These are phyloP conservation scores for Ophiostoma novo-ulmi DNA, from an alignment of 2,329 filamentous ascomycete genomes.

Conservation along the genomic window DNA sequence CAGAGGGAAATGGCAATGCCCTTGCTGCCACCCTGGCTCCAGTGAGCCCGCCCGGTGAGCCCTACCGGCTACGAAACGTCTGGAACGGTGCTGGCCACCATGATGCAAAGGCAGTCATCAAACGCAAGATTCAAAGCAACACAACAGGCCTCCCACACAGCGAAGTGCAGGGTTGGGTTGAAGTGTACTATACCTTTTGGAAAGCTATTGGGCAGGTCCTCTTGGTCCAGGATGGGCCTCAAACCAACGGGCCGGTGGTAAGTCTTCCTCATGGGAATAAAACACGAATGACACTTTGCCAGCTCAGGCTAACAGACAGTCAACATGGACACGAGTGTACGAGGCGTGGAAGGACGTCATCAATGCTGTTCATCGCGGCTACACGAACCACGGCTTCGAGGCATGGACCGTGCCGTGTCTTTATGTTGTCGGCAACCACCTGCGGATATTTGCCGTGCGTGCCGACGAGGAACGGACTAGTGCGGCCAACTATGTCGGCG, in stretches of 20 bases:
- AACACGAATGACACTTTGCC: too few species aligned
- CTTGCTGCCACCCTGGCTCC: conserved; percentile 74
- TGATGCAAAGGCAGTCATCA: conserved; percentile 63
- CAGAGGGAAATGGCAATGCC: conserved; percentile 60
- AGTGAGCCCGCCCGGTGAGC: conserved; percentile 55
- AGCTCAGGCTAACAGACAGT: conserved; percentile 25
- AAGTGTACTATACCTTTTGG: conserved; percentile 81
- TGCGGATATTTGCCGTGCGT: conserved; percentile 83
- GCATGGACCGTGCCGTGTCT: conserved; percentile 91
- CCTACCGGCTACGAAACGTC: conserved; percentile 63
- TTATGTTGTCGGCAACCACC: conserved; percentile 79
- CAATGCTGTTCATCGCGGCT: conserved; percentile 71
- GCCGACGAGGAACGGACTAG: conserved; percentile 66
- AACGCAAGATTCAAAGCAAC: conserved; percentile 63
- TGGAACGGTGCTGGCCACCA: conserved; percentile 64
- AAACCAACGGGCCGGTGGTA: conserved; percentile 10
- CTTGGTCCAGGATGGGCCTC: conserved; percentile 38
- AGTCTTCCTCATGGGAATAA: not conserved
- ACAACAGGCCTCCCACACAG: conserved; percentile 54
- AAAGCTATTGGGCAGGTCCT: conserved; percentile 71
- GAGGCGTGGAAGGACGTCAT: conserved; percentile 83
- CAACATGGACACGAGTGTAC: conserved; percentile 79
- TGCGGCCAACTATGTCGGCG: conserved; percentile 37
- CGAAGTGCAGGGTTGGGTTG: conserved; percentile 76
- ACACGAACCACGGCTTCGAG: conserved; percentile 68